Conservation (phyloP, 306 rosid species). For the Lathyrus oleraceus region DNA sequence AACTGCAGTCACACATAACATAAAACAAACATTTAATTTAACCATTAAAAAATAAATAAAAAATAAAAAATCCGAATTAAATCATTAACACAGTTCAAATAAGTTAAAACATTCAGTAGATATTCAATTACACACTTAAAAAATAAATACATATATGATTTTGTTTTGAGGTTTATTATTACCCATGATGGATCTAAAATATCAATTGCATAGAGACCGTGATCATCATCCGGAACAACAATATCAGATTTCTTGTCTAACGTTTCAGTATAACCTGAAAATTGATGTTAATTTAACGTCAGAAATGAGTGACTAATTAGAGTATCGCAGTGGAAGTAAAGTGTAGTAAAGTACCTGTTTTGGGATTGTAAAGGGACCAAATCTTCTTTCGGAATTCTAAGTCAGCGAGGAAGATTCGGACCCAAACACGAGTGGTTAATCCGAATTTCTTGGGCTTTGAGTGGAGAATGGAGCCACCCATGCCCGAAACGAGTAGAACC, state of each 20-base stretch:
- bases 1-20: slow-evolving; percentile 52
- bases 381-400: slow-evolving; percentile 69
- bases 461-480: slow-evolving; percentile 84
- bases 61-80: neutral
- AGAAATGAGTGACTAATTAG: neutral
- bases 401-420: slow-evolving; percentile 78
- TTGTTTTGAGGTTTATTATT: neutral
- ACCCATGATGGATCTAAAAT: slow-evolving; percentile 83
- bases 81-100: neutral
- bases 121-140: neutral
- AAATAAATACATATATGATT: neutral
- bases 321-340: neutral
- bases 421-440: slow-evolving; percentile 80
- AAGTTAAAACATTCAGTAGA: too few relatives aligned
- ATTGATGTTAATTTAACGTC: neutral
- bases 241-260: slow-evolving; percentile 58
- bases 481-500: slow-evolving; percentile 76
- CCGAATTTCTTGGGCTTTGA: slow-evolving; percentile 67
- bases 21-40: neutral
- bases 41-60: neutral
- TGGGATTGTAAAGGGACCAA: slow-evolving; percentile 77
- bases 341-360: slow-evolving; percentile 57
- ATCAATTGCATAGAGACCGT: slow-evolving; percentile 90
- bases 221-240: slow-evolving; percentile 75
- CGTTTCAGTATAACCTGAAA: slow-evolving; percentile 74